These are phyloP conservation scores for Fusarium camptoceras DNA, from an alignment of 2,329 filamentous ascomycete genomes.

Conservation along the genomic window DNA sequence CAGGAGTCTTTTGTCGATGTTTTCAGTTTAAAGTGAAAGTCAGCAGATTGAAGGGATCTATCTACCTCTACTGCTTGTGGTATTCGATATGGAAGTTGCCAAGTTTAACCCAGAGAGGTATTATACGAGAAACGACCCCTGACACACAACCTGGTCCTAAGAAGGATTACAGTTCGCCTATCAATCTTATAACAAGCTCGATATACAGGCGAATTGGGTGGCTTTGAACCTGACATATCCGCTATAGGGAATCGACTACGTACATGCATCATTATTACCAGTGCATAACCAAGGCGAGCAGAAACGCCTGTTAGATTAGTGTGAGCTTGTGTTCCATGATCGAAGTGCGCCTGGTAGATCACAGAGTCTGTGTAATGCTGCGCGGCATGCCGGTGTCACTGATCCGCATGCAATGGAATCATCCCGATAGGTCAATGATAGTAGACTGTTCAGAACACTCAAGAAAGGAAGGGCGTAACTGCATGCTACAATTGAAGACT, in stretches of 20 bases:
- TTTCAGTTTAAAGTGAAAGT: not conserved
- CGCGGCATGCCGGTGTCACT: not conserved
- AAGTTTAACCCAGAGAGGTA: not conserved
- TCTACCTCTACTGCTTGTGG: not conserved
- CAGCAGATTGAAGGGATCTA: too few species aligned
- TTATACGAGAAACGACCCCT: not conserved
- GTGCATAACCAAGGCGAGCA: not conserved
- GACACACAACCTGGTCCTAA: not conserved
- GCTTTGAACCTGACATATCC: not conserved
- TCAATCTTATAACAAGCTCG: not conserved
- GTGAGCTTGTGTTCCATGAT: slow-evolving; percentile 13
- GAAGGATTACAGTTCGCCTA: not conserved
- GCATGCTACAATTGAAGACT: not conserved
- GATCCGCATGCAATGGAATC: slow-evolving; percentile 10
- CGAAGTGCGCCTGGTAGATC: slow-evolving; percentile 12
- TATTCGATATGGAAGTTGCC: not conserved
- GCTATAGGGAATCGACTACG: not conserved
- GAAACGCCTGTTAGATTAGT: not conserved
- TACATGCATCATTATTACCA: not conserved
- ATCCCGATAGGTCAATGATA: slow-evolving; percentile 15
- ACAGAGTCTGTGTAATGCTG: slow-evolving; percentile 6
- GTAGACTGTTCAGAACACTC: not conserved
- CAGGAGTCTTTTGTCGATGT: not conserved
- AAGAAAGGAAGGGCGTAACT: not conserved
- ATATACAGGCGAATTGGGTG: not conserved